phyloP scores from a whole-genome alignment of 495 filamentous ascomycete species.

The Hypomontagnella monticulosa region DNA sequence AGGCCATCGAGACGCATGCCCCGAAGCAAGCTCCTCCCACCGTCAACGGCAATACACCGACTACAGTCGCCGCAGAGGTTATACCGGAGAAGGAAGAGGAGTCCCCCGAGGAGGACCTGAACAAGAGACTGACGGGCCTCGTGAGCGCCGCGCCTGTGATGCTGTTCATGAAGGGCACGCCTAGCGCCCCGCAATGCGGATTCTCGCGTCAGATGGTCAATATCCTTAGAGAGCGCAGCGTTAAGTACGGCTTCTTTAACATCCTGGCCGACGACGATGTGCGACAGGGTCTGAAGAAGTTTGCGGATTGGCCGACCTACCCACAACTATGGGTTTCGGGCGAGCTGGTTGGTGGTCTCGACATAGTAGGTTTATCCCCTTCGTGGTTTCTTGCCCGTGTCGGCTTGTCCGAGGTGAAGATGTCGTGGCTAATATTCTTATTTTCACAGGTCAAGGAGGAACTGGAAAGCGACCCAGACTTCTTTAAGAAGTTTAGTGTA shows the following conservation, averaged over 20 bases:
- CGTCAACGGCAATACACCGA: constrained; percentile 4
- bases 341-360: constrained; percentile 88
- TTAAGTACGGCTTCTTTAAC: constrained; percentile 99
- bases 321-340: constrained; percentile 88
- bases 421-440: constrained; percentile 32
- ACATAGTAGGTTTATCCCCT: constrained; percentile 79
- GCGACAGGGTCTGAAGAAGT: constrained; percentile 92
- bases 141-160: constrained; percentile 96
- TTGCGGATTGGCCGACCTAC: constrained; percentile 96
- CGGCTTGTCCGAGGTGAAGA: not conserved
- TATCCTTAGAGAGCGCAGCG: constrained; percentile 82
- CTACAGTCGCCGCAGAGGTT: constrained; percentile 11
- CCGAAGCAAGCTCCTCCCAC: not conserved
- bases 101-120: constrained; percentile 74
- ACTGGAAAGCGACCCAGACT: constrained; percentile 72
- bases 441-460: constrained; percentile 67
- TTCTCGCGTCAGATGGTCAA: constrained; percentile 90
- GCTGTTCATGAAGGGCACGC: constrained; percentile 96
- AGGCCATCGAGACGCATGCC: constrained; percentile 83
- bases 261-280: constrained; percentile 98
- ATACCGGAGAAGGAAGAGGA: constrained; percentile 20
- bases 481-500: constrained; percentile 74
- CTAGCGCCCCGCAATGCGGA: constrained; percentile 89
- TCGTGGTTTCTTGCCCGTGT: constrained; percentile 2
- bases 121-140: constrained; percentile 76